These are phyloP conservation scores for Kuraishia hungarica DNA, from an alignment of 805 yeast species.

Conservation along the genomic window DNA sequence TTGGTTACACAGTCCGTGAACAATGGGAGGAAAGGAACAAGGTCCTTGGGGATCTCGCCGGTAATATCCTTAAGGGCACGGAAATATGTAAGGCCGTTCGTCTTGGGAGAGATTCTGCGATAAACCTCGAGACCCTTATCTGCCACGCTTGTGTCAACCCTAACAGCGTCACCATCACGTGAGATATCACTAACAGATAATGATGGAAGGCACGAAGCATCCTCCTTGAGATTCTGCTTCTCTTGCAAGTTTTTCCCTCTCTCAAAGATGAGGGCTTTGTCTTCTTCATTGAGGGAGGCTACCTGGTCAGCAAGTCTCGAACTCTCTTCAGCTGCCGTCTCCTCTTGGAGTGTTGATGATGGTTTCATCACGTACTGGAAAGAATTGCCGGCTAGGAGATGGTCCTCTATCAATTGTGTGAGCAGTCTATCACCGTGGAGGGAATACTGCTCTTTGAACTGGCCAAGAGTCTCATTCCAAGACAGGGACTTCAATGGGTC, in stretches of 20 bases:
- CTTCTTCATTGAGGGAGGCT: constrained; percentile 39
- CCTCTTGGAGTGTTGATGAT: constrained; percentile 40
- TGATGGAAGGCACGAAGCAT: constrained; percentile 74
- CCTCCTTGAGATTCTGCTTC: constrained; percentile 62
- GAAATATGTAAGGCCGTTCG: constrained; percentile 78
- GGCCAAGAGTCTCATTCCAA: constrained; percentile 49
- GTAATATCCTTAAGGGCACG: constrained; percentile 57
- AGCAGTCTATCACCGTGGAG: constrained; percentile 49
- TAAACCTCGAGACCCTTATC: constrained; percentile 14
- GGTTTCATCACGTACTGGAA: constrained; percentile 79
- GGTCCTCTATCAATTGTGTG: constrained; percentile 44
- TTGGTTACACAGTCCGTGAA: constrained; percentile 76
- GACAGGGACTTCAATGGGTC: constrained; percentile 66
- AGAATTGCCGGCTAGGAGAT: constrained; percentile 42
- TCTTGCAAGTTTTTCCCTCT: constrained; percentile 53
- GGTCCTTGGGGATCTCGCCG: constrained; percentile 44
- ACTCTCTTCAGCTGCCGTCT: constrained; percentile 47
- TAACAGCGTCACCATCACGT: constrained; percentile 34
- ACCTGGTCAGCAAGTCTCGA: constrained; percentile 37
- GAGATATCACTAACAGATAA: constrained; percentile 69
- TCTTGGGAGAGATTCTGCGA: constrained; percentile 26
- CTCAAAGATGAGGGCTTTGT: constrained; percentile 45
- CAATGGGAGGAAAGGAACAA: constrained; percentile 65
- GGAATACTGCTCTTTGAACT: constrained; percentile 55
- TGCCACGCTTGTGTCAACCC: constrained; percentile 20